A percentile compares a stretch with the other conserved stretches of the same genome.
phyloP scores from a whole-genome alignment of 345 rosid genomes.

The Hevea brasiliensis region DNA sequence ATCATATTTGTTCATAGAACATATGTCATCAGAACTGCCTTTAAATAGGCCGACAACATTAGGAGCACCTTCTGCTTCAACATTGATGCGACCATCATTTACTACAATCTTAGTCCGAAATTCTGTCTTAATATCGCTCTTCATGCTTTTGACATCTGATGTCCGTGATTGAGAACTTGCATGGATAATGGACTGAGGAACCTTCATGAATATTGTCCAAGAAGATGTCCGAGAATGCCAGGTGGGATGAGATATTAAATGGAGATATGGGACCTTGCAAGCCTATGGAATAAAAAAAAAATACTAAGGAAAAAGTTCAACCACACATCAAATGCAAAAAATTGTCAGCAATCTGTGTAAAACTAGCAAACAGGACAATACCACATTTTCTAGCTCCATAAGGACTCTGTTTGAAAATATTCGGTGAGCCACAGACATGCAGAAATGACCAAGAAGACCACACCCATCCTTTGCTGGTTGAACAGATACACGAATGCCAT shows the following conservation, averaged over 20 bases:
- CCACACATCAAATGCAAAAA: constrained; percentile 10
- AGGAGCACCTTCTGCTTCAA: constrained; percentile 94
- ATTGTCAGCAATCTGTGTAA: constrained; percentile 2
- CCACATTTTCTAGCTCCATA: constrained; percentile 76
- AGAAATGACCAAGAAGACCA: constrained; percentile 82
- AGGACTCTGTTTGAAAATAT: constrained; percentile 75
- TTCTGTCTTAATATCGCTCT: constrained; percentile 54
- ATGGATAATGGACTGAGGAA: constrained; percentile 72
- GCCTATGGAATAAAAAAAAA: constrained; percentile 41
- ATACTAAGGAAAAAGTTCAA: neutral
- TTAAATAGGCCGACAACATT: constrained; percentile 71
- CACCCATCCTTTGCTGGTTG: constrained; percentile 51
- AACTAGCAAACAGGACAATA: constrained; percentile 32
- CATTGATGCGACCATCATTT: constrained; percentile 62
- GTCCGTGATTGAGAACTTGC: constrained; percentile 38
- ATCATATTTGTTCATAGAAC: constrained; percentile 70
- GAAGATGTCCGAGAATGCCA: constrained; percentile 94
- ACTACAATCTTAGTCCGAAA: constrained; percentile 81
- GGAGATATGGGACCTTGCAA: constrained; percentile 79
- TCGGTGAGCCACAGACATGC: constrained; percentile 83
- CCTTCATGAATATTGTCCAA: constrained; percentile 78
- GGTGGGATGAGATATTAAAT: constrained; percentile 82
- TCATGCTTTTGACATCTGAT: constrained; percentile 40
- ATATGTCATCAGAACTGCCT: constrained; percentile 60
- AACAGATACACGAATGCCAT: constrained; percentile 42